phyloP scores from a whole-genome alignment of 352 stramenopile genomes.

The Phytophthora multivora region DNA sequence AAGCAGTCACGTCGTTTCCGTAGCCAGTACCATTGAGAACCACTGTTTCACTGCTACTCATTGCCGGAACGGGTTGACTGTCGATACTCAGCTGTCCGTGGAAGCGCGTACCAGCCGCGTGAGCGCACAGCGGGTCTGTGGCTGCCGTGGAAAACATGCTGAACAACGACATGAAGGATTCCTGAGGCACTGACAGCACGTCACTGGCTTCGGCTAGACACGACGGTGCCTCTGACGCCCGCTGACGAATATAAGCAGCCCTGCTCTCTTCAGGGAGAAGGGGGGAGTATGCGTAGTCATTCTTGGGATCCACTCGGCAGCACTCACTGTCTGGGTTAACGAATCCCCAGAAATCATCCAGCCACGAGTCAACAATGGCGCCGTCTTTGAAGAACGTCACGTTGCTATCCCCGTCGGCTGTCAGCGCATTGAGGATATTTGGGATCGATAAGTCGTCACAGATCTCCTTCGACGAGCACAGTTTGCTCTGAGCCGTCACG shows the following conservation, averaged over 20 bases:
- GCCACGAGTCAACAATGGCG: slow-evolving; percentile 61
- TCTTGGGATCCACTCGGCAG: slow-evolving; percentile 52
- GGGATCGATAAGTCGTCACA: slow-evolving; percentile 62
- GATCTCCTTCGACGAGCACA: slow-evolving; percentile 69
- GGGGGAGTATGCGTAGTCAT: slow-evolving; percentile 49
- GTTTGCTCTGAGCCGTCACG: slow-evolving; percentile 37
- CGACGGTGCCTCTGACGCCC: slow-evolving; percentile 28
- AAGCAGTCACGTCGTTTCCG: slow-evolving; percentile 57
- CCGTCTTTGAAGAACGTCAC: slow-evolving; percentile 55
- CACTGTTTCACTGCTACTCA: slow-evolving; percentile 36
- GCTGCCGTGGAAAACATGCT: slow-evolving; percentile 65
- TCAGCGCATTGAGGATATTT: slow-evolving; percentile 58
- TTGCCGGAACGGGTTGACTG: slow-evolving; percentile 43
- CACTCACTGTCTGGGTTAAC: slow-evolving; percentile 64
- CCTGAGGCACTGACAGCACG: slow-evolving; percentile 42
- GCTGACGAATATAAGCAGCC: slow-evolving; percentile 18
- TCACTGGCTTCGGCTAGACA: slow-evolving; percentile 45
- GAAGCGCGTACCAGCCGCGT: slow-evolving; percentile 68
- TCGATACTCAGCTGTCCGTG: slow-evolving; percentile 74
- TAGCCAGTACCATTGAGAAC: slow-evolving; percentile 57
- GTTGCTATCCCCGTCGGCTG: slow-evolving; percentile 35
- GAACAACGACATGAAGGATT: slow-evolving; percentile 75
- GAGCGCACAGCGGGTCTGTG: slow-evolving; percentile 53
- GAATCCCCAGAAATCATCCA: slow-evolving; percentile 82
- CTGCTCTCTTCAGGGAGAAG: slow-evolving; percentile 39